phyloP scores from a whole-genome alignment of 1,284 basidiomycete genomes.

The Apiotrichum gamsii region DNA sequence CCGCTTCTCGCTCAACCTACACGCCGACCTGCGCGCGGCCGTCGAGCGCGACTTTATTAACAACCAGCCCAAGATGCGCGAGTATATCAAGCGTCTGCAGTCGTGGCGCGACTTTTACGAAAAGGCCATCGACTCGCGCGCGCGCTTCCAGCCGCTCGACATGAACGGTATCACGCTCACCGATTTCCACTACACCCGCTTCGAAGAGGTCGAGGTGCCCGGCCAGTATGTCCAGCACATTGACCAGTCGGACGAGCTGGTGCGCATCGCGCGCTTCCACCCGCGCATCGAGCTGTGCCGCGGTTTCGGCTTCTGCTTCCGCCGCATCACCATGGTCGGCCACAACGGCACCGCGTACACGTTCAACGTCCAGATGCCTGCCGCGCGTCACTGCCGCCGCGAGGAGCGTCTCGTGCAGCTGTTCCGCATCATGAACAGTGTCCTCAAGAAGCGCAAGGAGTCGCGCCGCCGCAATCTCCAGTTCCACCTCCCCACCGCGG shows the following conservation, averaged over 20 bases:
- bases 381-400: constrained; percentile 76
- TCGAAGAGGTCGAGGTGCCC: constrained; percentile 97
- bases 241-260: constrained; percentile 87
- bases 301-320: constrained; percentile 75
- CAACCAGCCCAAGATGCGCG: constrained; percentile 71
- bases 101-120: constrained; percentile 93
- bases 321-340: constrained; percentile 86
- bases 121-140: constrained; percentile 70
- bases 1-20: constrained; percentile 65
- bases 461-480: constrained; percentile 82
- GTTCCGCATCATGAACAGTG: constrained; percentile 86
- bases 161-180: constrained; percentile 87
- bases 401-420: constrained; percentile 92
- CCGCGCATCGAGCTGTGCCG: constrained; percentile 87
- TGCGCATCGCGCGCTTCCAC: constrained; percentile 84
- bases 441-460: constrained; percentile 81
- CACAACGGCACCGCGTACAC: constrained; percentile 81
- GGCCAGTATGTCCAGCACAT: constrained; percentile 97
- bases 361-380: constrained; percentile 88
- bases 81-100: constrained; percentile 85
- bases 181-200: constrained; percentile 96
- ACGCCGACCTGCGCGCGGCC: constrained; percentile 63
- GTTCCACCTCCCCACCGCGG: constrained; percentile 84
- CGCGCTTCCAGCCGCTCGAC: constrained; percentile 81
- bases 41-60: constrained; percentile 90